phyloP scores from a whole-genome alignment of 148 eudicot species.

The Diospyros lotus region DNA sequence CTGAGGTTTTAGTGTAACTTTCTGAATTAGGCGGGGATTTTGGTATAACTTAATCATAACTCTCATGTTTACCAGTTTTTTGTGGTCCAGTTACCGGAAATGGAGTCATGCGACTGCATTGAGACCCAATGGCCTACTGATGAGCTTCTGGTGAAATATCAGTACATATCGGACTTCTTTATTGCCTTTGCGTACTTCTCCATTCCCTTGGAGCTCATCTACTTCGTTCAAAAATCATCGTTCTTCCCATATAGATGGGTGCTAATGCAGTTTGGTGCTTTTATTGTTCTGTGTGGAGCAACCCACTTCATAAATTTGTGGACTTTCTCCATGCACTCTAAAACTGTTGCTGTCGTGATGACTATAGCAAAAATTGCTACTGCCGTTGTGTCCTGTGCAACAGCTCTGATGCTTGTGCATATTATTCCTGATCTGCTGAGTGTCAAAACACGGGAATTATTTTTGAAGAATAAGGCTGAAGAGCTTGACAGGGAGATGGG shows the following conservation, averaged over 20 bases:
- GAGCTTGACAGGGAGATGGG: constrained; percentile 93
- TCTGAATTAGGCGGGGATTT: too few relatives aligned
- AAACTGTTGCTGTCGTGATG: constrained; percentile 85
- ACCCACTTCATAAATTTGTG: constrained; percentile 86
- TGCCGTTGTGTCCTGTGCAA: constrained; percentile 80
- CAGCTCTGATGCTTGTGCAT: constrained; percentile 87
- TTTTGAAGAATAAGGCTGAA: constrained; percentile 72
- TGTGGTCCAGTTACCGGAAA: constrained; percentile 20
- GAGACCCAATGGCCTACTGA: constrained; percentile 77
- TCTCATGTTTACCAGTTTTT: constrained; percentile 28
- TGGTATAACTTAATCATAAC: not conserved
- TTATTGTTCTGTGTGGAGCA: constrained; percentile 86
- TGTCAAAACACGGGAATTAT: constrained; percentile 72
- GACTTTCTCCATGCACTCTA: constrained; percentile 76
- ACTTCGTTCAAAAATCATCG: constrained; percentile 84
- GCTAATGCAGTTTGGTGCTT: constrained; percentile 91
- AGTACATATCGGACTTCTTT: constrained; percentile 84
- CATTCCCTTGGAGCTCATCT: constrained; percentile 86
- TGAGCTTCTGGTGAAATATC: constrained; percentile 76
- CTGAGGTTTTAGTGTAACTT: not conserved
- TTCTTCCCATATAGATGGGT: constrained; percentile 95
- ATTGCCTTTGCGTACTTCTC: constrained; percentile 92
- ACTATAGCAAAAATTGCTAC: constrained; percentile 73
- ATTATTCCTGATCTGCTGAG: constrained; percentile 84
- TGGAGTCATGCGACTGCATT: constrained; percentile 82